Conservation (phyloP, 257 asterid species). For the Dorcoceras hygrometricum region DNA sequence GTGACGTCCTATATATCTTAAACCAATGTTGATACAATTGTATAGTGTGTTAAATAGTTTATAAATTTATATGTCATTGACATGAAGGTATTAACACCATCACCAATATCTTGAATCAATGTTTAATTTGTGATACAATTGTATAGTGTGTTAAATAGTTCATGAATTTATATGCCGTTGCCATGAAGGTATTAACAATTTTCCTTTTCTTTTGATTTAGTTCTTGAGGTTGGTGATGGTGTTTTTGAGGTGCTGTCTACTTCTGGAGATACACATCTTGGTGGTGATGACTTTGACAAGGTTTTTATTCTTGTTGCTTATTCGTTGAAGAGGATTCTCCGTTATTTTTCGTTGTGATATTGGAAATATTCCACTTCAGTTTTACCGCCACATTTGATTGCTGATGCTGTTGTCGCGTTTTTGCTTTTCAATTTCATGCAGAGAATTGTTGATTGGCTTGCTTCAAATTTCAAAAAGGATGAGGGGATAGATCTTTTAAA, state of each 20-base stretch:
- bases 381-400: not conserved
- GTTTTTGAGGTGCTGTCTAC: slow-evolving; percentile 95
- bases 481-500: slow-evolving; percentile 91
- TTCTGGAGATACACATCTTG: slow-evolving; percentile 96
- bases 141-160: not conserved
- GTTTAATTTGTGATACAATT: not conserved
- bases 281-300: slow-evolving; percentile 98
- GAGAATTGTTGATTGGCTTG: slow-evolving; percentile 98
- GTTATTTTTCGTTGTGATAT: not conserved
- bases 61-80: too few species aligned
- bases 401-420: slow-evolving; percentile 12
- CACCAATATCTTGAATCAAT: too few species aligned
- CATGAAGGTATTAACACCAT: not conserved
- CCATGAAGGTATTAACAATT: not conserved
- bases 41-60: not conserved
- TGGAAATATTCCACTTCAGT: not conserved
- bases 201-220: slow-evolving; percentile 32
- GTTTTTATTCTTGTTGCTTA: slow-evolving; percentile 28
- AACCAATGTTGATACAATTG: not conserved
- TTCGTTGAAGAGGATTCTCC: slow-evolving; percentile 2
- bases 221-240: slow-evolving; percentile 97
- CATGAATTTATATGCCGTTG: not conserved
- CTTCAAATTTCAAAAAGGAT: slow-evolving; percentile 67
- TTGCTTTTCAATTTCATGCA: slow-evolving; percentile 32
- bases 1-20: not conserved